These are phyloP conservation scores for Plasmopara halstedii DNA, from an alignment of 352 stramenopile species.

Conservation along the genomic window DNA sequence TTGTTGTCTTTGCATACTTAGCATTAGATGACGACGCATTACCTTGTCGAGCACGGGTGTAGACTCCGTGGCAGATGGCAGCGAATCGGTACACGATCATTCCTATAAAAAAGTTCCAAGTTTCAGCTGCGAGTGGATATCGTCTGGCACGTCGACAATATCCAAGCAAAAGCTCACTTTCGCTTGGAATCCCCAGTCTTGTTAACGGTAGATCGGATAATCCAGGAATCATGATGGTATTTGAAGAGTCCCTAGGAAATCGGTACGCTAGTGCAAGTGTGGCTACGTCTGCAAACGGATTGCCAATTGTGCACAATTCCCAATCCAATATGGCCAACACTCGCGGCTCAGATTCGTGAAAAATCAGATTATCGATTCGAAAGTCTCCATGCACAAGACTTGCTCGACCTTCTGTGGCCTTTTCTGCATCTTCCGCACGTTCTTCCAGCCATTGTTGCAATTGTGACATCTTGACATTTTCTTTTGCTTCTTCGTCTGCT, in stretches of 20 bases:
- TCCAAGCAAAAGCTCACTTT: slow-evolving; percentile 45
- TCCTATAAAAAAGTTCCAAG: slow-evolving; percentile 73
- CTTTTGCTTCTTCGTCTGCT: slow-evolving; percentile 34
- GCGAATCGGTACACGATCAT: slow-evolving; percentile 71
- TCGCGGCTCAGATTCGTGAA: slow-evolving; percentile 74
- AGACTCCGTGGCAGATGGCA: slow-evolving; percentile 76
- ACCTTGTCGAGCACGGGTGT: slow-evolving; percentile 54
- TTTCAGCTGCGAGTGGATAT: slow-evolving; percentile 42
- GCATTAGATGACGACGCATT: slow-evolving; percentile 81
- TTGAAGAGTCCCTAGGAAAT: slow-evolving; percentile 26
- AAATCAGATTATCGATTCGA: slow-evolving; percentile 83
- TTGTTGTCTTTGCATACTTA: slow-evolving; percentile 50
- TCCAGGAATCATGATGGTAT: slow-evolving; percentile 51
- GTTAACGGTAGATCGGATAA: slow-evolving; percentile 34
- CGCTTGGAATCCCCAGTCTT: slow-evolving; percentile 54
- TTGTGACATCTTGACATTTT: slow-evolving; percentile 45
- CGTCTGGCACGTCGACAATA: slow-evolving; percentile 48
- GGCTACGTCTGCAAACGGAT: slow-evolving; percentile 74
- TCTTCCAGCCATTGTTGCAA: slow-evolving; percentile 53
- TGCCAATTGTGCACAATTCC: slow-evolving; percentile 83
- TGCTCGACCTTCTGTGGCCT: slow-evolving; percentile 25
- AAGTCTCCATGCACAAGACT: slow-evolving; percentile 84
- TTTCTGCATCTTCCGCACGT: slow-evolving; percentile 39
- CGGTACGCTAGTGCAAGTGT: slow-evolving; percentile 56
- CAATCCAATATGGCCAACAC: slow-evolving; percentile 83